These are phyloP conservation scores for Athelia sp. DNA, from an alignment of 1,284 basidiomycete species.

Conservation along the genomic window DNA sequence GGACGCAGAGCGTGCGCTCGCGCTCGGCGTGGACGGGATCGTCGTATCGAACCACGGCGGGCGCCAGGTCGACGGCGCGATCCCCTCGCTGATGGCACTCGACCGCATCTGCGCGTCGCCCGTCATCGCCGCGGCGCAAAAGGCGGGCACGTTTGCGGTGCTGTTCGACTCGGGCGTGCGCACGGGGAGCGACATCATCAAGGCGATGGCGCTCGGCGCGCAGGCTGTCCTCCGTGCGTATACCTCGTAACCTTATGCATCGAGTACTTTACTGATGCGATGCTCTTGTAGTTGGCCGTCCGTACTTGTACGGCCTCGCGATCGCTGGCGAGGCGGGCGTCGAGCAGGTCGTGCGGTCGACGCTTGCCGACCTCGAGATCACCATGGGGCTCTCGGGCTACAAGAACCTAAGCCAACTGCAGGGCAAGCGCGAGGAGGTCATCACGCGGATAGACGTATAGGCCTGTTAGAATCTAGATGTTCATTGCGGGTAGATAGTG, in stretches of 20 bases:
- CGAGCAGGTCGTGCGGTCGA: slow-evolving; percentile 57
- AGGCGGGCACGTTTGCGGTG: slow-evolving; percentile 55
- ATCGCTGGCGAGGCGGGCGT: slow-evolving; percentile 62
- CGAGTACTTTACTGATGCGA: slow-evolving; percentile 11
- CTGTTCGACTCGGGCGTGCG: slow-evolving; percentile 80
- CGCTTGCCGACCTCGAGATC: slow-evolving; percentile 58
- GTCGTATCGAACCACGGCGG: slow-evolving; percentile 83
- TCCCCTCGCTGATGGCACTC: slow-evolving; percentile 68
- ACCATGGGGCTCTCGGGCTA: slow-evolving; percentile 49
- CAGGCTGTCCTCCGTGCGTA: slow-evolving; percentile 59
- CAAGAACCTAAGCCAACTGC: slow-evolving; percentile 38
- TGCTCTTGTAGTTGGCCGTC: slow-evolving; percentile 46
- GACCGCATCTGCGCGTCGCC: slow-evolving; percentile 54
- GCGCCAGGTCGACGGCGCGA: slow-evolving; percentile 76
- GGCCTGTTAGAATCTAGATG: neutral
- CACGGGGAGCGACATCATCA: slow-evolving; percentile 71
- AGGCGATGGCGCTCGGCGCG: slow-evolving; percentile 68
- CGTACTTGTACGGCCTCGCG: slow-evolving; percentile 58
- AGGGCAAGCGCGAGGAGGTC: slow-evolving; percentile 39
- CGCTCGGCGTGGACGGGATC: slow-evolving; percentile 68
- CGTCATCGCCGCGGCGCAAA: slow-evolving; percentile 53
- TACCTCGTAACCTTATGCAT: slow-evolving; percentile 11
- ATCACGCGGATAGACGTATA: slow-evolving; percentile 28
- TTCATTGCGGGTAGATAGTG: no score
- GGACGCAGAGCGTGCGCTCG: slow-evolving; percentile 68